A percentile compares a stretch with the other conserved stretches of the same genome.
phyloP scores from a whole-genome alignment of 495 filamentous ascomycete species.

The Aspergillus funiculosus region DNA sequence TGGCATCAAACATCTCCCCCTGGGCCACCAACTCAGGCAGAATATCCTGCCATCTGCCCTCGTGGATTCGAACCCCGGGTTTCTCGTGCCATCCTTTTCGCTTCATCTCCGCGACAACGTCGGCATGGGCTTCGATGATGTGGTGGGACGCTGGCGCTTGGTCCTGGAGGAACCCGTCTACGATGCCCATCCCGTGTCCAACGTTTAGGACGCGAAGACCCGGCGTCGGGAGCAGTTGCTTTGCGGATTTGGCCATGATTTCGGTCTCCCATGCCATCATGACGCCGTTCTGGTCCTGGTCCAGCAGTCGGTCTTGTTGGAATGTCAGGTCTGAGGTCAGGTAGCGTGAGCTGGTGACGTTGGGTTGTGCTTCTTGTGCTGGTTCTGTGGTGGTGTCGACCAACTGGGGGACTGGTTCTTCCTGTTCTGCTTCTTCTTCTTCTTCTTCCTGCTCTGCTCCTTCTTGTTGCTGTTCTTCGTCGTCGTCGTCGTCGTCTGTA shows the following conservation, averaged over 20 bases:
- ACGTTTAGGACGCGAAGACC: constrained; percentile 79
- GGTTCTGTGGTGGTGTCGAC: constrained; percentile 24
- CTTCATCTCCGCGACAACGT: constrained; percentile 67
- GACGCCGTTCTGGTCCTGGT: constrained; percentile 76
- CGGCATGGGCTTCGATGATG: constrained; percentile 88
- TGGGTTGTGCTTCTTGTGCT: constrained; percentile 26
- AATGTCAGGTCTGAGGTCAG: constrained; percentile 74
- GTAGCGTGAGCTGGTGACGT: constrained; percentile 63
- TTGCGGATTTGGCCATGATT: constrained; percentile 78
- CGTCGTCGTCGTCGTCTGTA: constrained; percentile 21
- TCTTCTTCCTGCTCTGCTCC: constrained; percentile 14
- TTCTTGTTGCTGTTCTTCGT: constrained; percentile 24
- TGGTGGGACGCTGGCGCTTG: constrained; percentile 64
- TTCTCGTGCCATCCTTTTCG: constrained; percentile 58
- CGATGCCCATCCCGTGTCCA: constrained; percentile 94
- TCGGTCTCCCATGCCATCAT: constrained; percentile 97
- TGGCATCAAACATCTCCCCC: constrained; percentile 74
- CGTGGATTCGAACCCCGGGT: constrained; percentile 57
- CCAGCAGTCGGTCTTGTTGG: constrained; percentile 66
- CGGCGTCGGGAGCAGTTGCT: constrained; percentile 50
- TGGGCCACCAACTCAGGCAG: constrained; percentile 63
- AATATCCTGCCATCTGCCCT: constrained; percentile 82
- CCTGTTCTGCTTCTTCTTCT: constrained; percentile 3
- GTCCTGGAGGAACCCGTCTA: constrained; percentile 75
- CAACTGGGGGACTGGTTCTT: constrained; percentile 26